Conservation (phyloP, 2,329 filamentous ascomycete genomes). For the Alternaria tenuissima region DNA sequence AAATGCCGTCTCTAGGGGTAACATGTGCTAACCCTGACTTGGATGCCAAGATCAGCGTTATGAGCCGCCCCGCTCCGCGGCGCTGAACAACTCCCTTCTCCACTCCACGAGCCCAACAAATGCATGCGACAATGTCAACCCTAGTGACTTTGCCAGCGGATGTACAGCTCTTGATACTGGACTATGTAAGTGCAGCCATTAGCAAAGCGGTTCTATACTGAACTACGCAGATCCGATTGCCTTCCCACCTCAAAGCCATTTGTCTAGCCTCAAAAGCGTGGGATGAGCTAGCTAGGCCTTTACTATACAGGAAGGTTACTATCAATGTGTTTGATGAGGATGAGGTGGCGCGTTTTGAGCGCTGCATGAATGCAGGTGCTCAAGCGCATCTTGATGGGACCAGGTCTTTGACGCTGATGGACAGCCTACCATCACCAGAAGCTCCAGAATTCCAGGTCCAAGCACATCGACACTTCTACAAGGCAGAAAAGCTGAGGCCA, state of each 20-base stretch:
- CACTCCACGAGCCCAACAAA: background rate
- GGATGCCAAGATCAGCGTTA: background rate
- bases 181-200: background rate
- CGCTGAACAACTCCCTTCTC: background rate
- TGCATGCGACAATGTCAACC: background rate
- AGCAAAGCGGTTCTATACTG: background rate
- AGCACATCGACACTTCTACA: background rate
- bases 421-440: background rate
- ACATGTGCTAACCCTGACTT: background rate
- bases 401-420: background rate
- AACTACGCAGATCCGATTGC: background rate
- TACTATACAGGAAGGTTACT: background rate
- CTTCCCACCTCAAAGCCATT: background rate
- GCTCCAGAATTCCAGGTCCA: background rate
- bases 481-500: background rate
- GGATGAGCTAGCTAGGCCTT: background rate
- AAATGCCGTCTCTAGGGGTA: slow-evolving; percentile 5
- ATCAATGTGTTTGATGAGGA: background rate
- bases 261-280: background rate
- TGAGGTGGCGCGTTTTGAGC: background rate
- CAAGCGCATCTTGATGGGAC: background rate
- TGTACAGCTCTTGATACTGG: background rate
- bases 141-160: background rate
- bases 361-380: background rate
- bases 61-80: slow-evolving; percentile 3